Evolutionary conservation across 1,284 basidiomycete species (phyloP), one percentile per base, ranked within the genome.

Genomic region (Gastroboletus turbinatus): DNA sequence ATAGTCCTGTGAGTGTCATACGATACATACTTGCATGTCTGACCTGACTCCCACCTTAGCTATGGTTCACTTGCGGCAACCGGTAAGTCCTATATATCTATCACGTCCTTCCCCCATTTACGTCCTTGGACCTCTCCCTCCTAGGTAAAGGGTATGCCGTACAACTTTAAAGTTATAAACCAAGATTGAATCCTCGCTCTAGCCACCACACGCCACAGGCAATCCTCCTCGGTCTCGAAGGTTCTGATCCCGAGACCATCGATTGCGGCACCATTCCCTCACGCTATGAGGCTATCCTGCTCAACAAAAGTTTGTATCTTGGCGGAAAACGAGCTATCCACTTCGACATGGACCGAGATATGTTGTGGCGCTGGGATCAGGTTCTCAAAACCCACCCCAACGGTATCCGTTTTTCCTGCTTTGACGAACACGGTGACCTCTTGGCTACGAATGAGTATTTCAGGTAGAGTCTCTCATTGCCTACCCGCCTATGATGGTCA

Each of bases 381-480:
- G 87, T 90, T 21, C 79, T 91, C 27, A 87, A 86, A 70, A 89
- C 87, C 0, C 88, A 91, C 68, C 90, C 93, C 0, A 95, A 95
- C 67, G 95, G 95, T 29, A 94, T 98, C 83, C 82, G 93, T 5
- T 96, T 98, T 71, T 90, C 89, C 46, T 91, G 87, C 17, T 98
- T 95, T 65, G 87, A 83, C 57, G 77, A 81, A 43, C 77, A 88
- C 13, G 96, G 96, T 0, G 85, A 93, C 63, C 76, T 98, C 62
- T 77, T 98, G 52, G 96, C 96, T 0, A 96, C 92, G 14, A 98
- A 98, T 66, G 92, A 96, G 68, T 98, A 96, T 68, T 98, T 94
- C 67, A 86, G 82, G 82, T 82, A 63, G 46, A 59, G 56, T 27
- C 27, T 46, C 8, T 1, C 10, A 3, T 43, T 29, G 0, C 25